A percentile compares a stretch with the other conserved stretches of the same genome.
Evolutionary conservation across 306 rosid genomes (phyloP).

Genomic region (Prunus campanulata): DNA sequence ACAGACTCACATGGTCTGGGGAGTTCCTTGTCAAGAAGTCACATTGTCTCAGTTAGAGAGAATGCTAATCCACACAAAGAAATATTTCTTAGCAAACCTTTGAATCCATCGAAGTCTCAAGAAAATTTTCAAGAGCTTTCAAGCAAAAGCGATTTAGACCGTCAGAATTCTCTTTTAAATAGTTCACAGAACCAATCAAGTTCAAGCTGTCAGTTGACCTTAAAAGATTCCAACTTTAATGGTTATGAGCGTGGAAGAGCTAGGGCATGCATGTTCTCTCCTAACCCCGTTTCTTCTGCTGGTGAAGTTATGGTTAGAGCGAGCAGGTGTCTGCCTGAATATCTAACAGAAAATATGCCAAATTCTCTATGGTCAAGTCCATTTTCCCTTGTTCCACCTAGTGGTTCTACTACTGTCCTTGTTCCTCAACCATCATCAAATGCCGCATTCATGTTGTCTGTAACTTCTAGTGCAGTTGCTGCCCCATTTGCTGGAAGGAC

Average conservation of each 20-base stretch:
- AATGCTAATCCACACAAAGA: constrained; percentile 28
- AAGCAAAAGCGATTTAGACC: constrained; percentile 25
- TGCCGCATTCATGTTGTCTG: constrained; percentile 69
- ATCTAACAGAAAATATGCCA: constrained; percentile 34
- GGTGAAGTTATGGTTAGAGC: constrained; percentile 68
- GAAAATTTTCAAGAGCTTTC: constrained; percentile 30
- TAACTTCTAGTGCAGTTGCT: constrained; percentile 64
- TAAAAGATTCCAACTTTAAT: constrained; percentile 40
- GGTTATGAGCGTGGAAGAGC: constrained; percentile 59
- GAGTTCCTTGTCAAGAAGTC: constrained; percentile 32
- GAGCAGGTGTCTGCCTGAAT: constrained; percentile 46
- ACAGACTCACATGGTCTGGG: constrained; percentile 23
- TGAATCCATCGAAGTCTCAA: constrained; percentile 28
- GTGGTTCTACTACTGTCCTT: constrained; percentile 81
- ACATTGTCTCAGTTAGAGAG: constrained; percentile 54
- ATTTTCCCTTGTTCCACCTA: constrained; percentile 75
- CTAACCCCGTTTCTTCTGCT: constrained; percentile 50
- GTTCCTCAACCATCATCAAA: constrained; percentile 68
- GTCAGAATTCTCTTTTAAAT: constrained; percentile 29
- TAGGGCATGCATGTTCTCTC: constrained; percentile 69
- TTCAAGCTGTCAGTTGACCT: constrained; percentile 30
- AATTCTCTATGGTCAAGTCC: constrained; percentile 70
- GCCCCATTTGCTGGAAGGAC: constrained; percentile 76
- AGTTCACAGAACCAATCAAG: constrained; percentile 27
- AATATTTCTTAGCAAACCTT: constrained; percentile 26